Conservation (phyloP, 2,329 filamentous ascomycete species). For the Cytospora paraplurivora region DNA sequence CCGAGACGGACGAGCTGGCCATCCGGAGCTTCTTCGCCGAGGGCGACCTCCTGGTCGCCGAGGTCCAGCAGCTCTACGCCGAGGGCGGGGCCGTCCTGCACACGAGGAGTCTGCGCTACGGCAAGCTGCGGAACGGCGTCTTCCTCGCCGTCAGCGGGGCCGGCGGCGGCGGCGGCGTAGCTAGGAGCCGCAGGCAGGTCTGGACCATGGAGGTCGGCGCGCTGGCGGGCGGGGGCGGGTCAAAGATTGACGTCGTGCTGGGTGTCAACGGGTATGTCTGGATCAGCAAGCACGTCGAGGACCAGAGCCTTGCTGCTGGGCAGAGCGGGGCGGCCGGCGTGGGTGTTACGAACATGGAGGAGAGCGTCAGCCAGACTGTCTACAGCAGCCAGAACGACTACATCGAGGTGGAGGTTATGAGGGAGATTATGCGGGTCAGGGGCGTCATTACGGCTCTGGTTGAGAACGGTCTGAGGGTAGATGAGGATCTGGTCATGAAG, state of each 20-base stretch:
- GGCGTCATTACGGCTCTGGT: constrained; percentile 83
- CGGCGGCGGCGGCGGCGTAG: constrained; percentile 83
- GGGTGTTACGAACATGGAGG: constrained; percentile 83
- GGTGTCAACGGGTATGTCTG: constrained; percentile 98
- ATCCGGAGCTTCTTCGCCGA: constrained; percentile 97
- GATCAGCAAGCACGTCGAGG: constrained; percentile 82
- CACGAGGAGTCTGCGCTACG: constrained; percentile 88
- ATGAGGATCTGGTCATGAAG: constrained; percentile 83
- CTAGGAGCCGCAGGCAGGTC: constrained; percentile 80
- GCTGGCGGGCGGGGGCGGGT: constrained; percentile 46
- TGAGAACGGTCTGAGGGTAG: constrained; percentile 79
- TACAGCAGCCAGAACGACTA: constrained; percentile 95
- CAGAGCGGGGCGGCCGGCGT: constrained; percentile 58
- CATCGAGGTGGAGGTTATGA: constrained; percentile 74
- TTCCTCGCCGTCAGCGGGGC: constrained; percentile 82
- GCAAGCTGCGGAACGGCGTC: constrained; percentile 90
- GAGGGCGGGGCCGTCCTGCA: constrained; percentile 88
- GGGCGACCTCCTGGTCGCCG: constrained; percentile 89
- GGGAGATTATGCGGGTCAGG: constrained; percentile 83
- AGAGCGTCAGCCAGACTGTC: constrained; percentile 79
- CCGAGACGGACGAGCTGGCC: constrained; percentile 94
- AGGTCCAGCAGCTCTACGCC: constrained; percentile 85
- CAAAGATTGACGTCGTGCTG: constrained; percentile 80
- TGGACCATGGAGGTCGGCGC: constrained; percentile 70
- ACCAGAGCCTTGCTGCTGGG: constrained; percentile 49